These are phyloP conservation scores for Cicer yamashitae DNA, from an alignment of 306 rosid genomes.

Conservation along the genomic window DNA sequence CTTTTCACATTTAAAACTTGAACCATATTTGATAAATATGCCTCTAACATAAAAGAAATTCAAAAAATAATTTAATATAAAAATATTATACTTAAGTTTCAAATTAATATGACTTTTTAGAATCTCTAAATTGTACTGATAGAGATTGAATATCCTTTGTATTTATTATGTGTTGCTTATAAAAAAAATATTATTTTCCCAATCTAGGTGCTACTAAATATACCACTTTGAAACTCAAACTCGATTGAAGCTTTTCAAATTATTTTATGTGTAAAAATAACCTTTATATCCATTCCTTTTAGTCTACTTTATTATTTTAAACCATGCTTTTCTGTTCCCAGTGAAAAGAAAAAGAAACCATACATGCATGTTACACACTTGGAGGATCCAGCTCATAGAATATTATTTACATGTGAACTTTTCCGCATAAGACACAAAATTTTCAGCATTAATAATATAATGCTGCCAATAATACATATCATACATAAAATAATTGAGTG, in stretches of 20 bases:
- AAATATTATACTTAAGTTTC: not conserved
- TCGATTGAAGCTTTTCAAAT: constrained; percentile 2
- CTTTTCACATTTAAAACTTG: too few relatives aligned
- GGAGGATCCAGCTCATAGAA: constrained; percentile 52
- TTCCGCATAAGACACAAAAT: constrained; percentile 42
- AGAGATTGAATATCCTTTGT: too few relatives aligned
- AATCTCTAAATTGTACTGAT: not conserved
- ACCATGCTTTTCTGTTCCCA: constrained; percentile 38
- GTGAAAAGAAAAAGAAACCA: constrained; percentile 33
- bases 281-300: constrained; percentile 31
- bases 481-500: constrained; percentile 40
- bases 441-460: not conserved
- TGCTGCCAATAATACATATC: constrained; percentile 44
- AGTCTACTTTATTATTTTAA: constrained; percentile 27
- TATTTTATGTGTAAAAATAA: constrained; percentile 19
- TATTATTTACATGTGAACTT: constrained; percentile 46
- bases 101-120: not conserved
- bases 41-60: too few relatives aligned
- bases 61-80: not conserved
- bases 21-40: too few relatives aligned
- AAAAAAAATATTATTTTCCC: not conserved
- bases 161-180: too few relatives aligned
- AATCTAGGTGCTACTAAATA: not conserved
- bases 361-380: constrained; percentile 38
- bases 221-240: constrained; percentile 19